Evolutionary conservation across 257 asterid species (phyloP), one percentile per base, ranked within the genome.

Genomic region (Eustoma russellianum): DNA sequence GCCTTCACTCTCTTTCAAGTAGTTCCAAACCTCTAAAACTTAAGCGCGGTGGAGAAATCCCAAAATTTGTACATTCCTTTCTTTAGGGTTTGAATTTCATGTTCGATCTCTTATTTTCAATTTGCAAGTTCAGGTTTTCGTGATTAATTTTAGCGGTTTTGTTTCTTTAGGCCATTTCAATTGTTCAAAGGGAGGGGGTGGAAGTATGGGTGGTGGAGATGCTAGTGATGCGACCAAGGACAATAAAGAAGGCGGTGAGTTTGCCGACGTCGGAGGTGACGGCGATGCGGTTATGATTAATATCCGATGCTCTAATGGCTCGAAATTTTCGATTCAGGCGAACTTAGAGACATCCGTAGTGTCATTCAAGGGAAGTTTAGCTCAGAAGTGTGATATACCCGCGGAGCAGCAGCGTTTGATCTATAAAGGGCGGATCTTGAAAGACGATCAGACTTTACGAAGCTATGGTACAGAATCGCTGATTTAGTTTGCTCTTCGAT

Each of bases 351-450:
- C 80, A 9, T 67, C 66, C 18, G 78, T 79, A 40, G 68, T 43
- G 62, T 50, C 72, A 10, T 79, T 79, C 66, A 79, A 73, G 76
- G 59, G 72, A 19, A 45, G 55, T 48, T 58, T 79, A 13, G 75
- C 68, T 33, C 61, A 62, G 74, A 73, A 66, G 13, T 71, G 79
- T 53, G 77, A 70, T 7, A 62, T 80, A 54, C 76, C 83, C 2
- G 52, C 71, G 17, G 71, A 66, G 49, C 79, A 66, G 66, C 87
- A 76, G 71, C 74, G 81, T 16, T 49, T 77, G 59, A 74, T 77
- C 73, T 77, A 80, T 48, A 77, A 74, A 46, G 88, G 88, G 19
- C 74, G 88, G 76, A 66, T 79, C 67, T 52, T 79, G 59, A 79
- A 79, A 72, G 87, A 79, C 55, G 83, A 79, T 55, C 83, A 80